A percentile compares a stretch with the other conserved stretches of the same genome.
Conservation (phyloP, 2,329 filamentous ascomycete genomes). For the Talaromyces atroroseus region DNA sequence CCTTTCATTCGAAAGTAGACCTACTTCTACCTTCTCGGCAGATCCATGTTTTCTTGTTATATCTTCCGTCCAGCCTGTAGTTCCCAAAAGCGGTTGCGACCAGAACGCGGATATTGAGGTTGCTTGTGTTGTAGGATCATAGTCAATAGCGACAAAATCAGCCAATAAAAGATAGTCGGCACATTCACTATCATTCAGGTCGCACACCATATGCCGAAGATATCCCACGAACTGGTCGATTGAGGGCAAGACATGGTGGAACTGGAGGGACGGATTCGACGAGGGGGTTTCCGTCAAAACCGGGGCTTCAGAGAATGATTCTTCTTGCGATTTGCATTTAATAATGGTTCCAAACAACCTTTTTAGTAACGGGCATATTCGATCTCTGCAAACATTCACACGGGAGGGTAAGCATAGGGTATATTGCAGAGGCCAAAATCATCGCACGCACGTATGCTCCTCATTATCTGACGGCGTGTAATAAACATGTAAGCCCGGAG, state of each 20-base stretch:
- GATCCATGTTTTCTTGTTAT: conserved; percentile 26
- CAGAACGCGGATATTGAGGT: conserved; percentile 63
- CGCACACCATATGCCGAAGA: conserved; percentile 50
- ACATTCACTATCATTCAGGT: conserved; percentile 45
- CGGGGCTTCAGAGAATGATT: conserved; percentile 59
- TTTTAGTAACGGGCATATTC: conserved; percentile 56
- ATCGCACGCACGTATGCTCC: conserved; percentile 28
- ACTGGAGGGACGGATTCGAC: conserved; percentile 61
- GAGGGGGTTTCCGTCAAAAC: conserved; percentile 55
- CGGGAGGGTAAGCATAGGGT: conserved; percentile 3
- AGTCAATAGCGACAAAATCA: conserved; percentile 69
- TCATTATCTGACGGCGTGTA: conserved; percentile 52
- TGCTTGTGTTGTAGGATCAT: conserved; percentile 61
- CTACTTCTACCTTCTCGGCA: conserved; percentile 66
- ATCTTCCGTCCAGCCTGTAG: conserved; percentile 44
- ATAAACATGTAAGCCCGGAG: conserved; percentile 76
- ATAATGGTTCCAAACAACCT: conserved; percentile 50
- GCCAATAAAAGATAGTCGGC: conserved; percentile 47
- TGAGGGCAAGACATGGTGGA: conserved; percentile 59
- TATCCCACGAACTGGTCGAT: conserved; percentile 53
- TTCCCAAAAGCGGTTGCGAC: conserved; percentile 31
- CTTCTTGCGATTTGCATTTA: conserved; percentile 50
- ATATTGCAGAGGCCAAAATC: not conserved
- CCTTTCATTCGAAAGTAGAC: conserved; percentile 64
- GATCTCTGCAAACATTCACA: conserved; percentile 30